Base-by-base conservation (phyloP, 495 filamentous ascomycete species). In the Aspergillus bertholletiae region DNA sequence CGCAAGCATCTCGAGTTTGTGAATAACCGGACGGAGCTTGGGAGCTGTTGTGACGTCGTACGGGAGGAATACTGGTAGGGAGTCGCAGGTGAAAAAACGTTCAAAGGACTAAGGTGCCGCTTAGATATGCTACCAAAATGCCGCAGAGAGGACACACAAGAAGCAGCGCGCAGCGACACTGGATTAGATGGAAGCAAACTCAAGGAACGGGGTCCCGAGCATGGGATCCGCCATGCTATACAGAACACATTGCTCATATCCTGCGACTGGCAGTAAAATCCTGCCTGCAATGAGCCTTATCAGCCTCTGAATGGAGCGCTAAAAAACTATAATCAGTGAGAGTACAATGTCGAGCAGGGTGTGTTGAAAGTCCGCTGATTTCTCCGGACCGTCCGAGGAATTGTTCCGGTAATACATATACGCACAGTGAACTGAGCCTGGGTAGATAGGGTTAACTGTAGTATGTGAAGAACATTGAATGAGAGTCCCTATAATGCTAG, bases 191-290 rank as follows among this genome's bases (percentile, higher is more conserved):
- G 49, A 47, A 69, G 61, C 51, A 65, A 51, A 26, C 57, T 66
- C 41, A 65, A 63, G 53, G 61, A 46, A 30, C 68, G 68, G 26
- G 77, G 58, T 47, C 75, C 73, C 56, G 60, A 58, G 67, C 77
- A 77, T 63, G 74, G 67, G 52, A 64, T 62, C 58, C 71, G 70
- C 76, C 74, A 76, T 73, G 72, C 68, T 63, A 68, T 62, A 58
- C 70, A 65, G 60, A 74, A 60, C 50, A 66, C 76, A 75, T 73
- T 72, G 65, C 65, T 80, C 78, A 81, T 81, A 60, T 72, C 72
- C 64, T 60, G 61, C 54, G 44, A 60, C 61, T 61, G 51, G 51
- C 43, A 48, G 56, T 47, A 41, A 32, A 46, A 49, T 23, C 54
- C 46, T 56, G 56, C 35, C 24, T 55, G 22, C 28, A 28, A 51